Conservation (phyloP, 129 eudicot species). For the Lonicera japonica region DNA sequence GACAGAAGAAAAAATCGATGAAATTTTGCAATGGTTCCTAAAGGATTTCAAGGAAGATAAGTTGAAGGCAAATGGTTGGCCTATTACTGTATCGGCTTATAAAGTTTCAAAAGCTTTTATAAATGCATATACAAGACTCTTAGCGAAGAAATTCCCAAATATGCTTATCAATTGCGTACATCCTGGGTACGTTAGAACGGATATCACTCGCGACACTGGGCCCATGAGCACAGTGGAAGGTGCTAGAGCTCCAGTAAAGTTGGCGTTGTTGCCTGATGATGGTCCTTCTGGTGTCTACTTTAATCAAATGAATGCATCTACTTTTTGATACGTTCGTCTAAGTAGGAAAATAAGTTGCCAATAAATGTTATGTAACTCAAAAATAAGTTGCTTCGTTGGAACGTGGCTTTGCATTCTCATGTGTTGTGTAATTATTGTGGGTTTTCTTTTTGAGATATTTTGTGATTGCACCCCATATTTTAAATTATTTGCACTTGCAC, state of each 20-base stretch:
- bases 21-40: constrained; percentile 28
- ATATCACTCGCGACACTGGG: constrained; percentile 32
- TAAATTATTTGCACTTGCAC: no score
- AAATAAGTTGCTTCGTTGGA: no score
- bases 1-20: constrained; percentile 34
- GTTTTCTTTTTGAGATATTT: no score
- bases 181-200: constrained; percentile 56
- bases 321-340: background rate
- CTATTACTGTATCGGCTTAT: constrained; percentile 30
- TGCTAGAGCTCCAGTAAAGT: constrained; percentile 36
- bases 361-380: no score
- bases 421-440: no score
- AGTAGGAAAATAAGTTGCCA: no score
- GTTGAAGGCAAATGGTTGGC: constrained; percentile 31
- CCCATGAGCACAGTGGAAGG: constrained; percentile 39
- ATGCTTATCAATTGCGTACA: constrained; percentile 32
- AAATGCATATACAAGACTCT: constrained; percentile 39
- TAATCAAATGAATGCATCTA: constrained; percentile 1
- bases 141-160: constrained; percentile 22
- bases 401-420: no score
- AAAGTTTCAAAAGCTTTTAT: constrained; percentile 27
- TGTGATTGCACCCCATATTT: no score
- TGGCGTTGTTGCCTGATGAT: constrained; percentile 41
- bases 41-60: constrained; percentile 30
- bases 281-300: constrained; percentile 48